Conservation (phyloP, 805 yeast species). For the Hanseniaspora lindneri region DNA sequence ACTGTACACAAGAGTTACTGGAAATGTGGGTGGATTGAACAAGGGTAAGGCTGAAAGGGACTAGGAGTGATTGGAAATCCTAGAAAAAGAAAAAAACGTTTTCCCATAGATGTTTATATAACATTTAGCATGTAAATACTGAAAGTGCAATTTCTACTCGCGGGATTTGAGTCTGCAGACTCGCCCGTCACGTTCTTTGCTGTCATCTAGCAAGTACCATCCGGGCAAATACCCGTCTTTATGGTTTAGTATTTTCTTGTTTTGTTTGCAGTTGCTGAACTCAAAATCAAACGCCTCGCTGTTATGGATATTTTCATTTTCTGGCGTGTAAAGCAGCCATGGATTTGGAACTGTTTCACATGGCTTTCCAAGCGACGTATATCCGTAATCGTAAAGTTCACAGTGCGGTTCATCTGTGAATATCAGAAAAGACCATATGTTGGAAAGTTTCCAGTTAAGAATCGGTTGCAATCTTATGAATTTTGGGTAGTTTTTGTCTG, state of each 20-base stretch:
- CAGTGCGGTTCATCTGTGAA: slow-evolving; percentile 57
- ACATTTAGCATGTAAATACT: neutral
- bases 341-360: slow-evolving; percentile 66
- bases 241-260: neutral
- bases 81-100: neutral
- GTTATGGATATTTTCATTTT: slow-evolving; percentile 16
- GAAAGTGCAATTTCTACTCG: no score
- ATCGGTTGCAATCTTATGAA: slow-evolving; percentile 80
- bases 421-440: slow-evolving; percentile 74
- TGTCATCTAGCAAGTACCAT: slow-evolving; percentile 27
- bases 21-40: neutral
- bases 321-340: slow-evolving; percentile 28
- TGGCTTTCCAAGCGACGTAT: slow-evolving; percentile 79
- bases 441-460: slow-evolving; percentile 71
- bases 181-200: slow-evolving; percentile 28
- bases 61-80: neutral
- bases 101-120: neutral
- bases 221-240: slow-evolving; percentile 24
- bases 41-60: slow-evolving; percentile 3
- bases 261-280: slow-evolving; percentile 8
- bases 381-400: slow-evolving; percentile 65
- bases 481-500: slow-evolving; percentile 87
- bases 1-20: slow-evolving; percentile 4
- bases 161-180: neutral
- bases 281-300: slow-evolving; percentile 16